phyloP scores from a whole-genome alignment of 2,329 filamentous ascomycete species.

The Dissoconium aciculare region DNA sequence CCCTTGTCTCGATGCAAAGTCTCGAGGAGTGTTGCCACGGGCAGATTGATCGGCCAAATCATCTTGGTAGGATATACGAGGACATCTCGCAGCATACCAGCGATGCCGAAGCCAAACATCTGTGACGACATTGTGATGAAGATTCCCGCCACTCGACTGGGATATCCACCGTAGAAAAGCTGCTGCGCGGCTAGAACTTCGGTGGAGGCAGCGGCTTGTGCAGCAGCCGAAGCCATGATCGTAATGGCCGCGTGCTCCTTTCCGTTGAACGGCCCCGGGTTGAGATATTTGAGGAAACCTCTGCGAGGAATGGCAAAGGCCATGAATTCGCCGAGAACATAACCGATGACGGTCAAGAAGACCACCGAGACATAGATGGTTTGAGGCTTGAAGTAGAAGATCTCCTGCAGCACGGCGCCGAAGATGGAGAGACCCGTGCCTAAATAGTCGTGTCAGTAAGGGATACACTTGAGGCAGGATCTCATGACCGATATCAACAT shows the following conservation, averaged over 20 bases:
- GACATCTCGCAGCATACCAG: conserved; percentile 33
- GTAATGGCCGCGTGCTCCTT: conserved; percentile 27
- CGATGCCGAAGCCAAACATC: conserved; percentile 36
- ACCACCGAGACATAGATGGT: conserved; percentile 31
- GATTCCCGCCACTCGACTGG: conserved; percentile 28
- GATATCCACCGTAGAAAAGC: conserved; percentile 32
- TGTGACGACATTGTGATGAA: conserved; percentile 36
- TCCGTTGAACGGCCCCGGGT: conserved; percentile 24
- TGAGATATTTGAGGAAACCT: conserved; percentile 25
- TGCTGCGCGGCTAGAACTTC: conserved; percentile 33
- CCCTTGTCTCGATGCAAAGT: conserved; percentile 26
- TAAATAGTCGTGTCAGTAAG: background rate
- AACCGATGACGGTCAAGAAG: conserved; percentile 33
- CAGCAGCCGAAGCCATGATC: conserved; percentile 32
- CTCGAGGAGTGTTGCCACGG: conserved; percentile 26
- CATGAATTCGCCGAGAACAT: conserved; percentile 30
- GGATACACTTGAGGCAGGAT: no score
- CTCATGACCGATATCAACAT: no score
- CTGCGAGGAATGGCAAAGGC: conserved; percentile 24
- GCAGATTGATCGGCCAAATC: conserved; percentile 30
- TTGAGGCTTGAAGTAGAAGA: conserved; percentile 37
- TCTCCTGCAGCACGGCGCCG: conserved; percentile 26
- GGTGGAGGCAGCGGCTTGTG: conserved; percentile 22
- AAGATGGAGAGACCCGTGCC: conserved; percentile 16
- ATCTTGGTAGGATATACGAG: conserved; percentile 37